These are phyloP conservation scores for Mortierella sp. DNA, from an alignment of 371 early-diverging fungal species.

Conservation along the genomic window DNA sequence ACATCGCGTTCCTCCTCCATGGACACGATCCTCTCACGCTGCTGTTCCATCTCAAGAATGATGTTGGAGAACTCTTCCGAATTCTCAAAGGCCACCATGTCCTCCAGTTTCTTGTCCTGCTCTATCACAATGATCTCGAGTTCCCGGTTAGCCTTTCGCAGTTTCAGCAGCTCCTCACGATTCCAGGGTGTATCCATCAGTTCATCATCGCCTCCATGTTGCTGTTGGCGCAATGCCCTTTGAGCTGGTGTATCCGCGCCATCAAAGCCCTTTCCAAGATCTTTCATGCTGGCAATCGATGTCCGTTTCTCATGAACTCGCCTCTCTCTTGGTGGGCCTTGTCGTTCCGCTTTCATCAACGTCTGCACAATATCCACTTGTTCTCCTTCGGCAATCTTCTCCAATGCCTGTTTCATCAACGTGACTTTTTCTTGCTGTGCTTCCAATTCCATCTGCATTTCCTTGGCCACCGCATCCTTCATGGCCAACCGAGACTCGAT, in stretches of 20 bases:
- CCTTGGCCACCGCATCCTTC: slow-evolving; percentile 45
- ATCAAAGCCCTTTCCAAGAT: too few species aligned
- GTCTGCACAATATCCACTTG: slow-evolving; percentile 20
- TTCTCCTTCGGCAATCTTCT: slow-evolving; percentile 38
- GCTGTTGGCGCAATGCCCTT: slow-evolving; percentile 12
- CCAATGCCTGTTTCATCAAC: slow-evolving; percentile 35
- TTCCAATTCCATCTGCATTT: slow-evolving; percentile 43
- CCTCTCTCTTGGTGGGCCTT: slow-evolving; percentile 23
- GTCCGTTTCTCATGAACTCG: slow-evolving; percentile 44
- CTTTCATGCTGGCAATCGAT: slow-evolving; percentile 26
- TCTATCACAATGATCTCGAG: slow-evolving; percentile 54
- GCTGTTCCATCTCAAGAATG: slow-evolving; percentile 57
- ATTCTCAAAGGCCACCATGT: slow-evolving; percentile 56
- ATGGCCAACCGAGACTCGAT: slow-evolving; percentile 44
- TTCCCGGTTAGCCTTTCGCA: slow-evolving; percentile 54
- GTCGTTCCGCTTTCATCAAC: slow-evolving; percentile 10
- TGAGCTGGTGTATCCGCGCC: slow-evolving; percentile 20
- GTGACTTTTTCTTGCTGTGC: slow-evolving; percentile 37
- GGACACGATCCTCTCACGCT: slow-evolving; percentile 54
- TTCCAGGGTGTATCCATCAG: slow-evolving; percentile 51
- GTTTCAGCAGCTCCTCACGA: slow-evolving; percentile 47
- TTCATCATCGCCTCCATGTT: slow-evolving; percentile 25
- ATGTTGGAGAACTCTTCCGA: slow-evolving; percentile 55
- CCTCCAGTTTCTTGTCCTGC: slow-evolving; percentile 44
- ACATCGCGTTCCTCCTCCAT: slow-evolving; percentile 55